These are phyloP conservation scores for Cladosporium cucumerinum DNA, from an alignment of 2,329 filamentous ascomycete species.

Conservation along the genomic window DNA sequence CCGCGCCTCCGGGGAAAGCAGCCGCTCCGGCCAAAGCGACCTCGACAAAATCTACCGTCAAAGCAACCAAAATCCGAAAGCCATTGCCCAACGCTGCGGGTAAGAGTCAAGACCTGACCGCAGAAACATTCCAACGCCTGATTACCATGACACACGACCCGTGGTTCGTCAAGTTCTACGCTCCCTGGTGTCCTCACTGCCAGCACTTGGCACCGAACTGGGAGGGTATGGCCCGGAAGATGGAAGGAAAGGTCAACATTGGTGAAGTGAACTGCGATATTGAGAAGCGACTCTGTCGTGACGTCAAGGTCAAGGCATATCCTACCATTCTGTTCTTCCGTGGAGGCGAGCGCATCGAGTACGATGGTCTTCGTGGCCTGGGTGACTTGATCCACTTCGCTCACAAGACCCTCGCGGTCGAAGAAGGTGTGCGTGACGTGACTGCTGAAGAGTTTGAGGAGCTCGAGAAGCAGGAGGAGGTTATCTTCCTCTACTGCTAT, in stretches of 20 bases:
- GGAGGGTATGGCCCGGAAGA: conserved; percentile 83
- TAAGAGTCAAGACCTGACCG: conserved; percentile 69
- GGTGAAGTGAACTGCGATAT: conserved; percentile 94
- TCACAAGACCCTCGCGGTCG: conserved; percentile 77
- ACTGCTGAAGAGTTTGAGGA: conserved; percentile 71
- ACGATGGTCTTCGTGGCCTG: conserved; percentile 83
- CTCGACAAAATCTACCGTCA: conserved; percentile 44
- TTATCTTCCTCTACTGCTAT: conserved; percentile 97
- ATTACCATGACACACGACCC: conserved; percentile 86
- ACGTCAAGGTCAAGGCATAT: conserved; percentile 73
- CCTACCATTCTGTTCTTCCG: conserved; percentile 93
- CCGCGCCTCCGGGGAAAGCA: conserved; percentile 23
- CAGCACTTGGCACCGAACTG: conserved; percentile 88
- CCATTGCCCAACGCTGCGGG: conserved; percentile 71
- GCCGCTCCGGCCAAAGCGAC: conserved; percentile 30
- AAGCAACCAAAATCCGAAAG: conserved; percentile 46
- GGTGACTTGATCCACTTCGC: conserved; percentile 87
- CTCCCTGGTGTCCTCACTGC: conserved; percentile 95
- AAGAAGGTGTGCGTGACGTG: conserved; percentile 75
- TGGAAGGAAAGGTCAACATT: conserved; percentile 85
- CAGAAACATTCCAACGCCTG: conserved; percentile 78
- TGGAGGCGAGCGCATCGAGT: conserved; percentile 87
- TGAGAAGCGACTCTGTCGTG: conserved; percentile 86
- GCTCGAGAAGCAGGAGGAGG: conserved; percentile 88
- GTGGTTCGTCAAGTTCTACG: conserved; percentile 99